Evolutionary conservation across 208 protist genomes (phyloP).

Genomic region (Eutreptiella sp.): DNA sequence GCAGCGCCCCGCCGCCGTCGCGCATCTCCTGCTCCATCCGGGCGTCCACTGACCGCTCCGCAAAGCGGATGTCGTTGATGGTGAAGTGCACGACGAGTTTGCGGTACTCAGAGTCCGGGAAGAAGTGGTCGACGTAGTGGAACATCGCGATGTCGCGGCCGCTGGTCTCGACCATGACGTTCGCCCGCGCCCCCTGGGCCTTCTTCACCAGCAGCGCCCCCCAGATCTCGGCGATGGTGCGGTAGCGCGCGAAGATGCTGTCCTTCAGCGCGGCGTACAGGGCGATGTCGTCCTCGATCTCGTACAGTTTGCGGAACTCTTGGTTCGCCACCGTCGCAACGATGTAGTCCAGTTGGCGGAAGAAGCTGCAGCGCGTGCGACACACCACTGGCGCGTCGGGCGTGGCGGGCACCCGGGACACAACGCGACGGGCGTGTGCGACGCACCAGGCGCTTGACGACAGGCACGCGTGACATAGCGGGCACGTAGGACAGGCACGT

Average conservation of each 20-base stretch:
- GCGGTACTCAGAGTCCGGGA: constrained; percentile 10
- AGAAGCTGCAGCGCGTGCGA: too few relatives aligned
- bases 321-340: constrained; percentile 13
- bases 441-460: too few relatives aligned
- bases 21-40: constrained; percentile 24
- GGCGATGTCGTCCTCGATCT: constrained; percentile 2
- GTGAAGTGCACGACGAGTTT: constrained; percentile 28
- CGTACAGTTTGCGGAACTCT: constrained; percentile 19
- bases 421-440: too few relatives aligned
- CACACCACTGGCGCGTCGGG: too few relatives aligned
- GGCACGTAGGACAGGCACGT: too few relatives aligned
- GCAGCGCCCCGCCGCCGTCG: too few relatives aligned
- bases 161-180: constrained; percentile 29
- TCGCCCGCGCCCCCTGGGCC: neutral
- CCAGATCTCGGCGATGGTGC: constrained; percentile 16
- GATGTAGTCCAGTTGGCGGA: constrained; percentile 32
- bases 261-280: constrained; percentile 11
- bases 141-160: constrained; percentile 32
- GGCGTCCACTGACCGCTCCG: constrained; percentile 19
- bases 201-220: constrained; percentile 16
- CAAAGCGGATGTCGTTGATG: constrained; percentile 18
- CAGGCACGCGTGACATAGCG: too few relatives aligned
- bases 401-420: too few relatives aligned
- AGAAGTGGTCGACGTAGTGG: constrained; percentile 25
- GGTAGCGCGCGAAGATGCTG: constrained; percentile 17